Percentiles rank a stretch among this genome's conserved stretches.
Conservation (phyloP, 257 asterid species). For the Solanum pennellii region DNA sequence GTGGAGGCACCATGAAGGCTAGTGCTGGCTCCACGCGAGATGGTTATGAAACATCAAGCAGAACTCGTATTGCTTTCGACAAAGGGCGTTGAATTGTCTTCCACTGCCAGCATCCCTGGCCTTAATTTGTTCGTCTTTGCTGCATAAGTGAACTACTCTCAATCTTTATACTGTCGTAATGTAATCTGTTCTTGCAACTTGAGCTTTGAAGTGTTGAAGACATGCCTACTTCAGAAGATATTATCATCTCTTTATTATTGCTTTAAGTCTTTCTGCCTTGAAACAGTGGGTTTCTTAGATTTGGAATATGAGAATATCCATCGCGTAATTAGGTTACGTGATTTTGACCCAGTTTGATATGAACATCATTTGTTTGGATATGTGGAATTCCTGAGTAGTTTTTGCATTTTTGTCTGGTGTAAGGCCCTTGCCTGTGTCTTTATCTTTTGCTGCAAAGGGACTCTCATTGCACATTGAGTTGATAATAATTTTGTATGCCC, state of each 20-base stretch:
- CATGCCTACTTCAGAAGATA: not conserved
- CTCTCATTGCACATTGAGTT: not conserved
- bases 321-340: not conserved
- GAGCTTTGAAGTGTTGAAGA: not conserved
- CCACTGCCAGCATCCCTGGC: not conserved
- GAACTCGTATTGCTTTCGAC: constrained; percentile 29
- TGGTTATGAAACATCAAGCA: constrained; percentile 26
- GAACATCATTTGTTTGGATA: not conserved
- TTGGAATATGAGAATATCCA: not conserved
- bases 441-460: not conserved
- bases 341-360: not conserved
- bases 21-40: constrained; percentile 38
- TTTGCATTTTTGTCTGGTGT: not conserved
- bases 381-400: not conserved
- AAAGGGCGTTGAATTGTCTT: constrained; percentile 18
- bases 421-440: not conserved
- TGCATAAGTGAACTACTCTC: not conserved
- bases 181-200: not conserved
- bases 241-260: not conserved
- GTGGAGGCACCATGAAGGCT: constrained; percentile 39
- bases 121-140: not conserved
- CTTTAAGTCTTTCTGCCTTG: not conserved
- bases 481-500: not conserved
- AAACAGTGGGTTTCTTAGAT: not conserved
- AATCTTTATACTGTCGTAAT: not conserved